Evolutionary conservation across 129 eudicot species (phyloP).

Genomic region (Ambrosia trifida): DNA sequence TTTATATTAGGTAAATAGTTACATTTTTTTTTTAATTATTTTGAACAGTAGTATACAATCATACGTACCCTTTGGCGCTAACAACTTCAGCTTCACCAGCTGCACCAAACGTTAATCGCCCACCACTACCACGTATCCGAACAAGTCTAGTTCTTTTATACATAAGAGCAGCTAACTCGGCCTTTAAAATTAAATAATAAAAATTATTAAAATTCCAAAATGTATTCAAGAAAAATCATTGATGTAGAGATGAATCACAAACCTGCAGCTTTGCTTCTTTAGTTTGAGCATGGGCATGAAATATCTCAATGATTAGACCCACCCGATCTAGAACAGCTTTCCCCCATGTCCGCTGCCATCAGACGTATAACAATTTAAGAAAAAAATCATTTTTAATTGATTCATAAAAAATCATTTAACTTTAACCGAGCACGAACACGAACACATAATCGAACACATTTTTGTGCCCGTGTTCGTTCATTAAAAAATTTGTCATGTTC

Average conservation of each 20-base stretch:
- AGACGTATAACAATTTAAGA: neutral
- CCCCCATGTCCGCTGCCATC: conserved; percentile 70
- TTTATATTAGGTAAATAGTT: neutral
- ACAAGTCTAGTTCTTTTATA: conserved; percentile 91
- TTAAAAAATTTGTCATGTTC: too few species aligned
- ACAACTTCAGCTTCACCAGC: conserved; percentile 91
- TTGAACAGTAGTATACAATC: neutral
- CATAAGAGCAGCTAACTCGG: conserved; percentile 98
- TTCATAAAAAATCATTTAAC: too few species aligned
- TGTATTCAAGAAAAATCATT: conserved; percentile 7
- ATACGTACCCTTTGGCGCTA: conserved; percentile 91
- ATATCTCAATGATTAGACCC: conserved; percentile 91
- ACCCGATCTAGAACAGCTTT: conserved; percentile 98
- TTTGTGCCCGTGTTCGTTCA: too few species aligned
- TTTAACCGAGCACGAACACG: too few species aligned
- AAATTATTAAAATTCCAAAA: conserved; percentile 4
- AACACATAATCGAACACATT: too few species aligned
- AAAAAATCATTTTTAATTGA: neutral
- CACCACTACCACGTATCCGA: conserved; percentile 81
- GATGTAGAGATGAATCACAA: conserved; percentile 13
- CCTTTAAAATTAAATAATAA: conserved; percentile 40
- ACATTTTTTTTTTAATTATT: neutral
- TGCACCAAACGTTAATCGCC: conserved; percentile 79
- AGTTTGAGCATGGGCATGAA: conserved; percentile 97
- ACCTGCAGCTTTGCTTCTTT: conserved; percentile 98